Conservation (phyloP, 2,329 filamentous ascomycete species). For the Talaromyces sp. region DNA sequence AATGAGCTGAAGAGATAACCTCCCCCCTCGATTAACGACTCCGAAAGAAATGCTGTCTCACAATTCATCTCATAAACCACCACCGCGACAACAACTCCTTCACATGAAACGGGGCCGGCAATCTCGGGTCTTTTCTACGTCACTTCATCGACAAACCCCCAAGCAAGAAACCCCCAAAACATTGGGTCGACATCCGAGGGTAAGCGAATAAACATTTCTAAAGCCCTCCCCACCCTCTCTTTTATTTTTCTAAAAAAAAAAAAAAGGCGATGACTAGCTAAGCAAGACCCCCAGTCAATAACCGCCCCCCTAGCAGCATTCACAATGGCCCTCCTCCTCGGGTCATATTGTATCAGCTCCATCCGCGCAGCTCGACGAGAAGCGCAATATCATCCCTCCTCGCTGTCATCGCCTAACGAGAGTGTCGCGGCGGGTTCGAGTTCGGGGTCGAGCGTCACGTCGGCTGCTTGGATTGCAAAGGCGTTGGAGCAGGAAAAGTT, state of each 20-base stretch:
- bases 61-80: not conserved
- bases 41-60: not conserved
- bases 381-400: conserved; percentile 52
- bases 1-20: not conserved
- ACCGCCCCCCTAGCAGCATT: conserved; percentile 59
- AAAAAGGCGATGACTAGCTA: not conserved
- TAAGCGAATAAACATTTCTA: not conserved
- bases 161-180: not conserved
- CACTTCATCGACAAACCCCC: not conserved
- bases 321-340: conserved; percentile 56
- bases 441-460: conserved; percentile 46
- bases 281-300: conserved; percentile 37
- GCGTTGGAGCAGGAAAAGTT: conserved; percentile 28
- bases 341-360: conserved; percentile 58
- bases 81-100: not conserved
- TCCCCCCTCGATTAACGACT: not conserved
- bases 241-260: no score
- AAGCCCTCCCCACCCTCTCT: no score
- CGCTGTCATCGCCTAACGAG: conserved; percentile 37
- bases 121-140: not conserved
- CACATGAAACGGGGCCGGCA: not conserved
- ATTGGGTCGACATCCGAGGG: conserved; percentile 6
- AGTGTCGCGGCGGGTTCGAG: not conserved
- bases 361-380: conserved; percentile 63
- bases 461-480: conserved; percentile 19